Percentiles rank a stretch among this genome's conserved stretches.
Conservation (phyloP, 148 eudicot species). For the Camellia lanceoleosa region DNA sequence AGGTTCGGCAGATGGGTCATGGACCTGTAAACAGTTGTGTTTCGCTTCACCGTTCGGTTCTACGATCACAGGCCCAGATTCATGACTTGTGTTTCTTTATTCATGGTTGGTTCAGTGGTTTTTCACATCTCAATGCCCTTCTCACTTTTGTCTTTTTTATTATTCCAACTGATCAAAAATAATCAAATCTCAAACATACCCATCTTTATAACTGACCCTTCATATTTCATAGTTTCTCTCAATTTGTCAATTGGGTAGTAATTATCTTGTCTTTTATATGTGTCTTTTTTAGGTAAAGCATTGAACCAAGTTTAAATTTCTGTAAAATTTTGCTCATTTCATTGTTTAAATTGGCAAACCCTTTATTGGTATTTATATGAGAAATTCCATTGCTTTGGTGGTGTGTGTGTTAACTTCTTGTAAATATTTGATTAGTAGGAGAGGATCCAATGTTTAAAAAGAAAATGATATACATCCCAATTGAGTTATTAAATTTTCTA, state of each 20-base stretch:
- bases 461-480: too few species aligned
- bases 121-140: background rate
- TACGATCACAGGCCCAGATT: background rate
- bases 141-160: background rate
- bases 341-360: background rate
- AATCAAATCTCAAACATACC: background rate
- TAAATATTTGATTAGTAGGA: background rate
- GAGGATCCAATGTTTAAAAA: background rate
- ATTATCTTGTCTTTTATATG: background rate
- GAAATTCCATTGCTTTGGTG: background rate
- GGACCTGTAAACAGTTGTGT: background rate
- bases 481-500: too few species aligned
- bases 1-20: too few species aligned
- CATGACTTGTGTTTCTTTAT: background rate
- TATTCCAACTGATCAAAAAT: background rate
- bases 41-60: background rate
- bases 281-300: background rate
- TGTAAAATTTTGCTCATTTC: background rate
- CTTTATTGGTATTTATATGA: background rate
- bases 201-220: too few species aligned
- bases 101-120: background rate
- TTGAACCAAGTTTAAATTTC: background rate
- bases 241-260: too few species aligned
- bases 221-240: too few species aligned
- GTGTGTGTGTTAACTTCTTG: background rate